These are phyloP conservation scores for Phytophthora cactorum DNA, from an alignment of 352 stramenopile species.

Conservation along the genomic window DNA sequence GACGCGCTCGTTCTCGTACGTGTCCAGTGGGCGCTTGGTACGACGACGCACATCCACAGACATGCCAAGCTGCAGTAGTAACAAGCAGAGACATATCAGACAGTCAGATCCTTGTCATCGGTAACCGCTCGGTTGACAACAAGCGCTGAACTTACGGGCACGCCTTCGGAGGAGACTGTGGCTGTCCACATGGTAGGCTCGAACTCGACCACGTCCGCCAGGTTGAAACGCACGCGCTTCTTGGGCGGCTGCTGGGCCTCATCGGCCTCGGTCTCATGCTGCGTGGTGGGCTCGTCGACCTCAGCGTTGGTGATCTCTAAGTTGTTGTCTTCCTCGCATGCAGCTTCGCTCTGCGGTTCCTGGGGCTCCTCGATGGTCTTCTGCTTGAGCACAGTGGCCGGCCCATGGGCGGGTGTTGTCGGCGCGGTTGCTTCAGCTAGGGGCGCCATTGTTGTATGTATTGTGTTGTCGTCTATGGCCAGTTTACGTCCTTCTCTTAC, in stretches of 20 bases:
- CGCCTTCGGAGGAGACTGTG: conserved; percentile 75
- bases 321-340: conserved; percentile 36
- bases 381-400: conserved; percentile 26
- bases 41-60: conserved; percentile 72
- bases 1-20: conserved; percentile 66
- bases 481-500: conserved; percentile 36
- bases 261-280: conserved; percentile 9
- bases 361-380: conserved; percentile 29
- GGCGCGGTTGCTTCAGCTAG: conserved; percentile 33
- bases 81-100: conserved; percentile 7
- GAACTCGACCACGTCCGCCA: conserved; percentile 79
- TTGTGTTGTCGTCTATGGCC: conserved; percentile 34
- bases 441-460: conserved; percentile 32
- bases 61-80: conserved; percentile 56
- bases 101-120: conserved; percentile 6
- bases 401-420: conserved; percentile 7
- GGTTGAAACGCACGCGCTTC: conserved; percentile 65
- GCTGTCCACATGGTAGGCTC: conserved; percentile 85
- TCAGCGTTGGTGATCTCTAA: neutral
- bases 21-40: conserved; percentile 67
- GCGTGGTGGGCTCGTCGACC: conserved; percentile 11
- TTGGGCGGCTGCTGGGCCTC: conserved; percentile 20
- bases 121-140: neutral
- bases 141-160: conserved; percentile 54
- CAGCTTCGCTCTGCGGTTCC: conserved; percentile 27